Evolutionary conservation across 2,329 filamentous ascomycete genomes (phyloP), one percentile per base, ranked within the genome.

Genomic region (Arthroderma sp.): DNA sequence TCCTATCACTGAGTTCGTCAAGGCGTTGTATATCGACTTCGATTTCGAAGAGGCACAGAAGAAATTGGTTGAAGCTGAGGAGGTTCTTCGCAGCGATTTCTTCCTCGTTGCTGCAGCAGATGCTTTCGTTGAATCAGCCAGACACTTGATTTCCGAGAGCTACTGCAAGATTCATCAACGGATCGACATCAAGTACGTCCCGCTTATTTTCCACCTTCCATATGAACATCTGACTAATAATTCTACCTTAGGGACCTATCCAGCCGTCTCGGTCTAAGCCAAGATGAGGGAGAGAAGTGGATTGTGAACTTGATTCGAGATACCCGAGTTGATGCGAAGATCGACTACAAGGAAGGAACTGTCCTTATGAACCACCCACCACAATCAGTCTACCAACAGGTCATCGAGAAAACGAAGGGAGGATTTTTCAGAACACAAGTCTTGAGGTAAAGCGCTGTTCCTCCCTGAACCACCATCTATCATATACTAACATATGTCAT

Each of bases 161-260:
- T 98, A 98, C 77, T 98, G 91, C 85, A 96, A 96, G 78, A 98
- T 98, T 64, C 93, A 96, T 68, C 87, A 94, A 63, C 78, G 89
- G 57, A 98, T 98, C 64, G 89, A 96, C 66, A 96, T 98, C 66
- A 87, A 88, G 77, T 80, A 64, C 58, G 73, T 65, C 29, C 5
- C 11, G 11, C 8, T 22, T 29, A 10, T 43, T 31, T 34, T 28
- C n/a, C 4, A 29, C 6, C n/a, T 11, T 41, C n/a, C 31, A 34
- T 11, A 30, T 33, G 7, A 29, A 28, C 8, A 9, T 32, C 9
- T 30, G 29, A 38, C 36, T 41, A 42, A 44, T 37, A 46, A 10
- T 41, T n/a, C 29, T 22, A 38, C 28, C 11, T 22, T 48, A 80
- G 77, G 68, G 91, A 96, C 58, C 78, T 98, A 48, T 94, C 87